Conservation (phyloP, 257 asterid species). For the Rhazya stricta region DNA sequence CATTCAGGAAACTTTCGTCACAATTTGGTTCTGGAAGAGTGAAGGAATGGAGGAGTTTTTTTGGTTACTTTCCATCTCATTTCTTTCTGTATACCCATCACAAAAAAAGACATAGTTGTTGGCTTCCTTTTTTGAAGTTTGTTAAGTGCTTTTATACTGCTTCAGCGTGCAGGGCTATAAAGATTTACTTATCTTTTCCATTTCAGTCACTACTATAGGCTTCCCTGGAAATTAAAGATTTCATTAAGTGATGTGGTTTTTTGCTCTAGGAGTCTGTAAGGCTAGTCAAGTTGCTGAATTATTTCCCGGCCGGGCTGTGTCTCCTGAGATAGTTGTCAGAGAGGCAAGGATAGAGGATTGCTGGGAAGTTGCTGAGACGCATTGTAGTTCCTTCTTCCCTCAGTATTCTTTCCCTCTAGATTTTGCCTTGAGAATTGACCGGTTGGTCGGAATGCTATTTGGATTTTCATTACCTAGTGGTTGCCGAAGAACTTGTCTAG, state of each 20-base stretch:
- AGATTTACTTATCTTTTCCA: neutral
- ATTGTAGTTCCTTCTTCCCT: constrained; percentile 92
- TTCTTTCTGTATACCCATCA: neutral
- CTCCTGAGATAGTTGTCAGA: constrained; percentile 74
- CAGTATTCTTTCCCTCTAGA: constrained; percentile 79
- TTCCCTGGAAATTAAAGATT: neutral
- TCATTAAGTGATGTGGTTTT: neutral
- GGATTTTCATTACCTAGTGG: constrained; percentile 87
- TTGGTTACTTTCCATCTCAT: neutral
- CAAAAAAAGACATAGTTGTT: neutral
- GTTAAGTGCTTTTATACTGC: neutral
- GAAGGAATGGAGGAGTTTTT: neutral
- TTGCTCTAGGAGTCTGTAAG: constrained; percentile 47
- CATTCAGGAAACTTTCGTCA: neutral
- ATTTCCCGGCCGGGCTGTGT: constrained; percentile 57
- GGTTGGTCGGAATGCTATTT: constrained; percentile 81
- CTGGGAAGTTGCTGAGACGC: constrained; percentile 98
- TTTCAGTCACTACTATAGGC: neutral
- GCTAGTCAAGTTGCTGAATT: constrained; percentile 82
- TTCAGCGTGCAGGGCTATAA: neutral
- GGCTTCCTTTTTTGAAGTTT: no score
- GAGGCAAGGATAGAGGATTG: constrained; percentile 93
- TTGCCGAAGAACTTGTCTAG: constrained; percentile 78
- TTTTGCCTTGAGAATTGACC: constrained; percentile 70
- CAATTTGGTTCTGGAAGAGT: neutral